Base-by-base conservation (phyloP, 805 yeast genomes). In the Candida morakotiae region DNA sequence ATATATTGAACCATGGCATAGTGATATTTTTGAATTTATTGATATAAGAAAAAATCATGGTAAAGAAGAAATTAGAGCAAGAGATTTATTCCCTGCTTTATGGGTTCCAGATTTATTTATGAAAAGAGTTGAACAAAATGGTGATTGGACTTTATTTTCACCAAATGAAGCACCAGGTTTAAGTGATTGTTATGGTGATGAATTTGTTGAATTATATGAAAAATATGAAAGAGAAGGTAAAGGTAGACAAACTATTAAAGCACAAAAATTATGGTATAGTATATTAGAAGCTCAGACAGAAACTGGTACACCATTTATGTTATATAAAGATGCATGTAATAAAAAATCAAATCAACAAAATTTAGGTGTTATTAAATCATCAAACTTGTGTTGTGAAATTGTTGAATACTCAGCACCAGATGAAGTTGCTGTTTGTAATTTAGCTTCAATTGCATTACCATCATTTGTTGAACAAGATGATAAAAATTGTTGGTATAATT, bases 251-350 rank as follows among this genome's bases (percentile, higher is more conserved):
- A 68, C 73, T 19, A 60, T 76, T 45, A 73, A 72, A 58, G 81
- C 81, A 16, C 81, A 76, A 52, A 75, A 75, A 56, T 65, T 76
- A 46, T 76, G 82, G 82, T 73, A 75, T 46, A 64, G 79, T 25
- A 73, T 76, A 35, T 64, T 76, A 53, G 81, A 75, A 53, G 77
- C 81, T 17, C 82, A 76, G 57, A 76, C 81, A 33, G 82, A 76
- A 58, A 76, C 82, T 23, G 82, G 82, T 53, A 75, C 79, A 34
- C 82, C 82, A 31, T 76, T 75, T 62, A 75, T 76, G 81, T 62
- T 76, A 48, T 76, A 76, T 63, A 76, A 76, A 57, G 82, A 76
- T 59, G 77, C 81, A 10, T 76, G 81, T 59, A 76, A 76, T 60
- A 48, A 57, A 47, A 76, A 76, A 59, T 63, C 80, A 38, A 76